Conservation (phyloP, 164 flowering plant genomes). For the Kingdonia uniflora region DNA sequence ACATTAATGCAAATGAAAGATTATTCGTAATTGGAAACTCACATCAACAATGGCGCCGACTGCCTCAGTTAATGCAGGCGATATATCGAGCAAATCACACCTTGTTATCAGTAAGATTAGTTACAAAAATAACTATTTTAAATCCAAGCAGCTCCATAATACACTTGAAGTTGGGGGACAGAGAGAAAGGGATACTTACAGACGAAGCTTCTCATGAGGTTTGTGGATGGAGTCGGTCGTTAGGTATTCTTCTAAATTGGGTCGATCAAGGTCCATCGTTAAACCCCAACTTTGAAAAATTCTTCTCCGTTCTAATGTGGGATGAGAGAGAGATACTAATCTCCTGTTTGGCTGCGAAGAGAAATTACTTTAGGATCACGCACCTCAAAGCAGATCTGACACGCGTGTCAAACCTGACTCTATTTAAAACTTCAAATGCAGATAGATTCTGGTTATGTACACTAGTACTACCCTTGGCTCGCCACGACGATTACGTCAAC, state of each 20-base stretch:
- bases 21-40: constrained; percentile 11
- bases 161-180: neutral
- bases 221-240: constrained; percentile 55
- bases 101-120: constrained; percentile 31
- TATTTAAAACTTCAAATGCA: too few species aligned
- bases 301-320: too few species aligned
- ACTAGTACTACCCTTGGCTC: too few species aligned
- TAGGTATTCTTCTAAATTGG: constrained; percentile 81
- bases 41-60: constrained; percentile 95
- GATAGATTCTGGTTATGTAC: too few species aligned
- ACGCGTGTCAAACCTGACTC: too few species aligned
- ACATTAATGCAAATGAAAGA: too few species aligned
- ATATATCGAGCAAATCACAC: constrained; percentile 84
- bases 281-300: too few species aligned
- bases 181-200: constrained; percentile 29
- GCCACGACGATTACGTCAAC: too few species aligned
- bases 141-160: neutral
- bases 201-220: constrained; percentile 55
- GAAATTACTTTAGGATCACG: too few species aligned
- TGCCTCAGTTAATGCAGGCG: constrained; percentile 80
- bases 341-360: too few species aligned
- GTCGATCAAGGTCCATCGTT: constrained; percentile 71
- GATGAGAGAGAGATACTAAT: too few species aligned
- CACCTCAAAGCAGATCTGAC: too few species aligned
- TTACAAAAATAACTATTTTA: neutral